Conservation (phyloP, 2,329 filamentous ascomycete species). For the Aquanectria penicillioides region DNA sequence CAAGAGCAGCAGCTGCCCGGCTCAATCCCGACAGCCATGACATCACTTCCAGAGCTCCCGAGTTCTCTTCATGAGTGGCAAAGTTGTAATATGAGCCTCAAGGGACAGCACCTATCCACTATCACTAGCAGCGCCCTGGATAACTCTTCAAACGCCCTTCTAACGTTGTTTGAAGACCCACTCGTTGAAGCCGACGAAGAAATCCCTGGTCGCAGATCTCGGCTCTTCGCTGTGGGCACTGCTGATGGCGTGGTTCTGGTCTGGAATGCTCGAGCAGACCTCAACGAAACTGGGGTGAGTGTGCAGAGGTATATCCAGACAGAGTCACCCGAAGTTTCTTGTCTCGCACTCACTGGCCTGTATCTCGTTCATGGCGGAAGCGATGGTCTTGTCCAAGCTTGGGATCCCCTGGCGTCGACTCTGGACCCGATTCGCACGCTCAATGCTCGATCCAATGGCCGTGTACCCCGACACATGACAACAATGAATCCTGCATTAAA, state of each 20-base stretch:
- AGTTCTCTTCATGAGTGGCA: constrained; percentile 45
- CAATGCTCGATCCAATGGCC: constrained; percentile 84
- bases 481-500: constrained; percentile 66
- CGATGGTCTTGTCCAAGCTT: constrained; percentile 93
- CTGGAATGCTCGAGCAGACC: constrained; percentile 82
- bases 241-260: constrained; percentile 78
- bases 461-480: constrained; percentile 78
- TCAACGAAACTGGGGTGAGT: constrained; percentile 58
- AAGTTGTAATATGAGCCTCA: constrained; percentile 55
- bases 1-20: constrained; percentile 34
- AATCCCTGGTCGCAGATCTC: constrained; percentile 85
- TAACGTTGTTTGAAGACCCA: constrained; percentile 83
- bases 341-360: constrained; percentile 82
- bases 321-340: constrained; percentile 87
- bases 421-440: constrained; percentile 83
- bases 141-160: constrained; percentile 74
- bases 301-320: constrained; percentile 88
- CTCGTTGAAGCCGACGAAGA: constrained; percentile 64
- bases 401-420: constrained; percentile 92
- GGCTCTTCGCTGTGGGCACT: constrained; percentile 85
- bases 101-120: constrained; percentile 65
- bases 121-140: constrained; percentile 81
- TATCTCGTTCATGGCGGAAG: constrained; percentile 94
- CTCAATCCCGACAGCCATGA: constrained; percentile 37
- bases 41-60: constrained; percentile 26